phyloP scores from a whole-genome alignment of 1,284 basidiomycete genomes.

The Ceratobasidium sp. region DNA sequence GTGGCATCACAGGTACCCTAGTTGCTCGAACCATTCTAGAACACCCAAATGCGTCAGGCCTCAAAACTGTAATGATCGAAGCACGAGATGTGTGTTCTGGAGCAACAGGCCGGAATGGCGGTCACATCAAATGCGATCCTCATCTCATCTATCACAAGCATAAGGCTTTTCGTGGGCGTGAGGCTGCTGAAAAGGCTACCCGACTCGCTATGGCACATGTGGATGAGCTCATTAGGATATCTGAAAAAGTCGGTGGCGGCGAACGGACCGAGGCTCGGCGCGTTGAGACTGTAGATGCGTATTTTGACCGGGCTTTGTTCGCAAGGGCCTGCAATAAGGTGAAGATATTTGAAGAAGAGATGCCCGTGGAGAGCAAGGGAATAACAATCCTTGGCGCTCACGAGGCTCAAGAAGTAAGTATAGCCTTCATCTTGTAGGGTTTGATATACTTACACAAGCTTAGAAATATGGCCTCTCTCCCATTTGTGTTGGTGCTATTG shows the following conservation, averaged over 20 bases:
- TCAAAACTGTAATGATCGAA: conserved; percentile 73
- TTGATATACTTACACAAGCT: neutral
- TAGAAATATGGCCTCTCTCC: conserved; percentile 62
- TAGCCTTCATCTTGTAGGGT: neutral
- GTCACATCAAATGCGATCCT: conserved; percentile 63
- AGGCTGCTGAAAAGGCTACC: conserved; percentile 68
- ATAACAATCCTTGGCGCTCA: conserved; percentile 59
- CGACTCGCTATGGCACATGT: conserved; percentile 72
- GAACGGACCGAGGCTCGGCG: conserved; percentile 61
- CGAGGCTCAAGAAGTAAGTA: conserved; percentile 42
- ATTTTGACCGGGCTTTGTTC: conserved; percentile 60
- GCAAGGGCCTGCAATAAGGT: conserved; percentile 61
- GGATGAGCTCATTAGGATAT: conserved; percentile 62
- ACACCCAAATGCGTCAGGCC: conserved; percentile 52
- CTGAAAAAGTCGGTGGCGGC: conserved; percentile 64
- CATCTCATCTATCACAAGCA: conserved; percentile 23
- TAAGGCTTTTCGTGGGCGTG: conserved; percentile 43
- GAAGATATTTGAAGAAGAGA: conserved; percentile 60
- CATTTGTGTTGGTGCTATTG: conserved; percentile 63
- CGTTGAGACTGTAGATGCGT: conserved; percentile 67
- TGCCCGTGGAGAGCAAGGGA: conserved; percentile 61
- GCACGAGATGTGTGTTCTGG: conserved; percentile 77
- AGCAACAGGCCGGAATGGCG: conserved; percentile 78
- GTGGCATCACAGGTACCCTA: conserved; percentile 76
- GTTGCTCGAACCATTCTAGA: conserved; percentile 68